A percentile compares a stretch with the other conserved stretches of the same genome.
Conservation (phyloP, 2,329 filamentous ascomycete species). For the Neocucurbitaria cava region DNA sequence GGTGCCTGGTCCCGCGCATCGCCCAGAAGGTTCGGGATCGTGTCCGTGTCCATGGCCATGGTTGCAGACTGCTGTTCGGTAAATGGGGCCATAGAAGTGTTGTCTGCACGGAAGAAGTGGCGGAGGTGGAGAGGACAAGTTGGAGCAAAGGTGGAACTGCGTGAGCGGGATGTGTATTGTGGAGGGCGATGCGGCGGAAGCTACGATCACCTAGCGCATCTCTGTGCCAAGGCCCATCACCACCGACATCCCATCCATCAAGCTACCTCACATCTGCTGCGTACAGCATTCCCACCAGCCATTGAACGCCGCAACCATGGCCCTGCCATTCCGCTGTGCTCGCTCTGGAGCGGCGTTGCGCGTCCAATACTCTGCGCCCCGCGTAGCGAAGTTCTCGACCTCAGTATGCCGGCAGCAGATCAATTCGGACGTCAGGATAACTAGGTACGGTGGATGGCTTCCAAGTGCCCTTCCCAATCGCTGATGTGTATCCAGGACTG, state of each 20-base stretch:
- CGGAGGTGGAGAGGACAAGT: conserved; percentile 2
- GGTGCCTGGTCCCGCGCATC: conserved; percentile 89
- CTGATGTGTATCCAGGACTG: conserved; percentile 65
- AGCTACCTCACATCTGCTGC: conserved; percentile 36
- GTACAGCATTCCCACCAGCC: conserved; percentile 38
- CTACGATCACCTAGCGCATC: conserved; percentile 22
- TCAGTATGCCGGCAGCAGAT: conserved; percentile 37
- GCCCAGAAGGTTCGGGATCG: conserved; percentile 88
- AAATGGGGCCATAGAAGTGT: not conserved
- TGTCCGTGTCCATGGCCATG: conserved; percentile 78
- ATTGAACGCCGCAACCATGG: conserved; percentile 50
- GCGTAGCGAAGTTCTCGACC: conserved; percentile 37
- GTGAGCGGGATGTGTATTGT: conserved; percentile 30
- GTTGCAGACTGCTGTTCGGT: conserved; percentile 6
- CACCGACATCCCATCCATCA: conserved; percentile 25
- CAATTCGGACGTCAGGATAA: conserved; percentile 86
- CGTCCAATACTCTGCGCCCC: conserved; percentile 37
- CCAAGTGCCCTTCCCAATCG: not conserved
- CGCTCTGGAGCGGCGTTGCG: conserved; percentile 48
- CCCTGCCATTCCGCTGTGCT: conserved; percentile 49
- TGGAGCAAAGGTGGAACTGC: conserved; percentile 15
- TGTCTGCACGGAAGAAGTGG: not conserved
- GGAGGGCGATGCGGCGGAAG: conserved; percentile 31
- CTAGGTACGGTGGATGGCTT: conserved; percentile 51
- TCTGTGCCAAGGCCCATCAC: conserved; percentile 25